These are phyloP conservation scores for Ustilago cynodontis DNA, from an alignment of 1,284 basidiomycete genomes.

Conservation along the genomic window DNA sequence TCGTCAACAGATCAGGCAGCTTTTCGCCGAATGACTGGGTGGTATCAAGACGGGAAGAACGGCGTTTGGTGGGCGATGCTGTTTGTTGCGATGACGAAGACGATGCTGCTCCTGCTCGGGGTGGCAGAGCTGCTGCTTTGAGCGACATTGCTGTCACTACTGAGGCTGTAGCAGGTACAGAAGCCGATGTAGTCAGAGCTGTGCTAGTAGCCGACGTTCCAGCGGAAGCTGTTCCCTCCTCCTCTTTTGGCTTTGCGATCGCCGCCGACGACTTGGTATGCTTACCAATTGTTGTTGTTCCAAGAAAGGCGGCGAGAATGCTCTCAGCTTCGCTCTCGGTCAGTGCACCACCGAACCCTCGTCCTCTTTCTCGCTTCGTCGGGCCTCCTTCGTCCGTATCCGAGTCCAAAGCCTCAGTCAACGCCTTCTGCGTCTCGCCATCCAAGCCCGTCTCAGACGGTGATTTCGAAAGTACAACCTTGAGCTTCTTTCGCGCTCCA, in stretches of 20 bases:
- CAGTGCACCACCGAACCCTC: constrained; percentile 14
- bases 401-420: constrained; percentile 11
- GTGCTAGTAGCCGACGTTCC: not conserved
- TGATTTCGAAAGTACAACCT: constrained; percentile 12
- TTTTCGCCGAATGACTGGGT: constrained; percentile 49
- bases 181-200: not conserved
- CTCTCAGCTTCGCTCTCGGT: constrained; percentile 45
- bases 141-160: constrained; percentile 1
- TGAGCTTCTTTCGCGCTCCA: constrained; percentile 26
- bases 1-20: constrained; percentile 35
- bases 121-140: not conserved
- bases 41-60: constrained; percentile 28
- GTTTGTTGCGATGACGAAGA: not conserved
- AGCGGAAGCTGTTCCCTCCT: not conserved
- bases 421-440: constrained; percentile 7
- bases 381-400: constrained; percentile 11
- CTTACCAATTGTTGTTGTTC: constrained; percentile 26
- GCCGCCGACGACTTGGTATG: not conserved
- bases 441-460: constrained; percentile 7
- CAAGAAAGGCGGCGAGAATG: constrained; percentile 40
- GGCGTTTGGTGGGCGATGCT: constrained; percentile 18
- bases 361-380: constrained; percentile 12
- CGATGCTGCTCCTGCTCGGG: not conserved
- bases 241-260: not conserved
- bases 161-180: not conserved